phyloP scores from a whole-genome alignment of 148 eudicot species.

The Silene latifolia region DNA sequence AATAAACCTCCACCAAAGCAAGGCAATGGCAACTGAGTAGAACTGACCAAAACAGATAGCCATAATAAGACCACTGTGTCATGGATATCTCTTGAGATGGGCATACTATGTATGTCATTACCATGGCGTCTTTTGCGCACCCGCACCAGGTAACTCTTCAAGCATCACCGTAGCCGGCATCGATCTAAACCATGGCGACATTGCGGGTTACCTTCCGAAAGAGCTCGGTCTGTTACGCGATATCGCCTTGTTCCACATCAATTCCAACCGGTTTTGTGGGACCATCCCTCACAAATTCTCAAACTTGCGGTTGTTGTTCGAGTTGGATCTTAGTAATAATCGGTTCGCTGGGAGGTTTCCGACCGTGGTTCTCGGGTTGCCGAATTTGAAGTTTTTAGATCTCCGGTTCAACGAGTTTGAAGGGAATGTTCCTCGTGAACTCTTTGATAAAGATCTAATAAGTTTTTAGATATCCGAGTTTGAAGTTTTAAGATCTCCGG shows the following conservation, averaged over 20 bases:
- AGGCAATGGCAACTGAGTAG: slow-evolving; percentile 3
- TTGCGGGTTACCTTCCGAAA: slow-evolving; percentile 80
- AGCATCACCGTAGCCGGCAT: slow-evolving; percentile 62
- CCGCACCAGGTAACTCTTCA: slow-evolving; percentile 36
- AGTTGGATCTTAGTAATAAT: slow-evolving; percentile 82
- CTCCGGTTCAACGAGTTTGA: slow-evolving; percentile 78
- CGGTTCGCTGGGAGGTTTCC: slow-evolving; percentile 83
- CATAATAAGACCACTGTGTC: not conserved
- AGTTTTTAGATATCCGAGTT: no score
- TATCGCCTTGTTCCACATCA: slow-evolving; percentile 70
- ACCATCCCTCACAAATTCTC: no score
- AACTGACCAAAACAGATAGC: not conserved
- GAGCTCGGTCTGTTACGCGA: slow-evolving; percentile 69
- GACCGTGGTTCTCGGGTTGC: slow-evolving; percentile 47
- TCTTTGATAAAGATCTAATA: slow-evolving; percentile 65
- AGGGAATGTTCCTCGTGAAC: no score
- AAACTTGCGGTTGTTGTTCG: no score
- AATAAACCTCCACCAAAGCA: not conserved
- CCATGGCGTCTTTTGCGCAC: slow-evolving; percentile 71
- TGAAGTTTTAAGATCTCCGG: no score
- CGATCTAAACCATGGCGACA: no score
- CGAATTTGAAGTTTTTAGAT: slow-evolving; percentile 54
- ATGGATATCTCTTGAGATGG: not conserved
- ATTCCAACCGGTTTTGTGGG: slow-evolving; percentile 80
- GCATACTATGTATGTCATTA: slow-evolving; percentile 36